Evolutionary conservation across 176 grass and related monocot genomes (phyloP), one percentile per base, ranked within the genome.

Genomic region (Aegilops tauschii): DNA sequence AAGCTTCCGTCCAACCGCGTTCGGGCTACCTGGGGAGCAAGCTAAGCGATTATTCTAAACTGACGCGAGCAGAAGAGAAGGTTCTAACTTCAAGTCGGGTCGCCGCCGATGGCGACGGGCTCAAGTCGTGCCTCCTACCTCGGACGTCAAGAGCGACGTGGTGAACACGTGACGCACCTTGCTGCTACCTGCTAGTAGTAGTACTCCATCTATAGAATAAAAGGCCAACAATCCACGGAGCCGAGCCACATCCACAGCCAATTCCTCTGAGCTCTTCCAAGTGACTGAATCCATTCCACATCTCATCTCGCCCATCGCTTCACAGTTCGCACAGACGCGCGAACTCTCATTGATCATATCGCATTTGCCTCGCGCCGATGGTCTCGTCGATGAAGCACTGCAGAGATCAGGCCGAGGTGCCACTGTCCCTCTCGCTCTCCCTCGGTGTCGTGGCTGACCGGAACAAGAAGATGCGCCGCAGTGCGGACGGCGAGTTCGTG

Each of bases 371-470:
- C 16, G 32, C 3, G 17, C 32, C 17, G 4, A 69, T 69, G 68
- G 68, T 70, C 36, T 18, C 27, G 25, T 5, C 12, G 10, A 79
- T 84, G 74, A 86, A 86, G 79, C 84, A 79, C 65, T 65, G 30
- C 3, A 86, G 88, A 18, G 79, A 70, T 39, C 68, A 78, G 10
- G 28, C 11, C n/a, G 88, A 8, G 37, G 37, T 9, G 37, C 37
- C 54, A 37, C 12, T 86, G n/a, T 78, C 79, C 52, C 79, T 90
- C 9, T 69, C 88, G 21, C 84, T 90, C 5, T 16, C 72, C 65
- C 73, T 83, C 29, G 40, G 79, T 54, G 50, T 6, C 28, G 20
- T 25, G 4, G 42, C 11, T 4, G 23, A 8, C 36, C 34, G 75
- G 9, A n/a, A 8, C 56, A 63, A 70, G 69, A 83, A 37, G 66